Evolutionary conservation across 129 eudicot genomes (phyloP).

Genomic region (Kitagawia praeruptora): DNA sequence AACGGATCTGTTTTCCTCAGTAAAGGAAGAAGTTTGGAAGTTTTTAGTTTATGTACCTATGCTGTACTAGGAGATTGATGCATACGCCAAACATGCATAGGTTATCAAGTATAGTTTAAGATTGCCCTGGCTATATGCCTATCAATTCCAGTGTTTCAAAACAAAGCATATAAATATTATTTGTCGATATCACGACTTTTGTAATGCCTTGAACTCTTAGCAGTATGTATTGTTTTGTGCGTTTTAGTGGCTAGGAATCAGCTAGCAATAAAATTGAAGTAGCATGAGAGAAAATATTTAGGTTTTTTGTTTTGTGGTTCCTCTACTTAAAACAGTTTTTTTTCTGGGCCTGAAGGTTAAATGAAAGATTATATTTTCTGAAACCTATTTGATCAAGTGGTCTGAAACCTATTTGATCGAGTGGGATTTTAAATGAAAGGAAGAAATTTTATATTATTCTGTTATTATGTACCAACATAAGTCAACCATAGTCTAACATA

Average conservation of each 20-base stretch:
- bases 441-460: too few relatives aligned
- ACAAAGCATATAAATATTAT: background rate
- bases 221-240: background rate
- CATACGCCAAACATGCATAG: background rate
- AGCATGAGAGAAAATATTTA: background rate
- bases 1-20: background rate
- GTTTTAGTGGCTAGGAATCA: background rate
- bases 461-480: background rate
- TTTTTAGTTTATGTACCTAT: background rate
- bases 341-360: too few relatives aligned
- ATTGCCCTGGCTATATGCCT: background rate
- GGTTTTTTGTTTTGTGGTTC: too few relatives aligned
- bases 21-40: background rate
- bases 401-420: too few relatives aligned
- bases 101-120: background rate
- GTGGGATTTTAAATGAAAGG: background rate
- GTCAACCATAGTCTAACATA: too few relatives aligned
- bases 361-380: background rate
- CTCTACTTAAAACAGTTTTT: too few relatives aligned
- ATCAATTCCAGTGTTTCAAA: background rate
- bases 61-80: background rate
- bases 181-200: background rate
- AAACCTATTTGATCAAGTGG: too few relatives aligned
- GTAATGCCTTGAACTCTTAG: background rate
- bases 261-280: background rate